phyloP scores from a whole-genome alignment of 2,329 filamentous ascomycete genomes.

The Phyllosticta citrichinensis region DNA sequence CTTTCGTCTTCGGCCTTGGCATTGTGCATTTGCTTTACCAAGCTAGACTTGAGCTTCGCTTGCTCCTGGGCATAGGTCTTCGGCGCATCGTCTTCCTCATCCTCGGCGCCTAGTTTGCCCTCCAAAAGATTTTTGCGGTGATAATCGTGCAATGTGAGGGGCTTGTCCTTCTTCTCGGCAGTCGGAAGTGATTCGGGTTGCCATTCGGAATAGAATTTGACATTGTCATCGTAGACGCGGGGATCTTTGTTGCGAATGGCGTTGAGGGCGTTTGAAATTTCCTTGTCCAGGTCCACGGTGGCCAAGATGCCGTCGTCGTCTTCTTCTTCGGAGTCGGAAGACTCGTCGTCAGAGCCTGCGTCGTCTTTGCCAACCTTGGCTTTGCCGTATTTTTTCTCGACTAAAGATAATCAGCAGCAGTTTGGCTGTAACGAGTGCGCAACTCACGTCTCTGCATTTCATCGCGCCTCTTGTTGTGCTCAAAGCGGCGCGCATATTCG shows the following conservation, averaged over 20 bases:
- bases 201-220: conserved; percentile 64
- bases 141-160: conserved; percentile 80
- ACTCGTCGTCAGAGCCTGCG: conserved; percentile 49
- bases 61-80: conserved; percentile 84
- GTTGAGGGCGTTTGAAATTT: conserved; percentile 77
- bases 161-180: conserved; percentile 59
- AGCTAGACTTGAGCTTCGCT: conserved; percentile 64
- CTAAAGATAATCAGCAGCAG: conserved; percentile 35
- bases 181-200: conserved; percentile 40
- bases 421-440: not conserved
- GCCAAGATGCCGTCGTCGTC: conserved; percentile 84
- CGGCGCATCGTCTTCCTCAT: conserved; percentile 47
- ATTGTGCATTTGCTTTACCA: conserved; percentile 73
- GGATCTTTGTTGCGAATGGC: conserved; percentile 89
- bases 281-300: conserved; percentile 72
- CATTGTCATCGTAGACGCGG: conserved; percentile 70
- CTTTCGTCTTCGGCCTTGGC: conserved; percentile 34
- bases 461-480: conserved; percentile 95
- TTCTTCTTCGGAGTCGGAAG: conserved; percentile 54
- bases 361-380: conserved; percentile 35
- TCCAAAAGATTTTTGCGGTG: conserved; percentile 81
- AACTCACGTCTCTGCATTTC: conserved; percentile 61
- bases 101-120: conserved; percentile 52
- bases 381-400: conserved; percentile 78
- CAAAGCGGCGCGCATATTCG: conserved; percentile 80